These are phyloP conservation scores for Penicillium turbatum DNA, from an alignment of 495 filamentous ascomycete species.

Conservation along the genomic window DNA sequence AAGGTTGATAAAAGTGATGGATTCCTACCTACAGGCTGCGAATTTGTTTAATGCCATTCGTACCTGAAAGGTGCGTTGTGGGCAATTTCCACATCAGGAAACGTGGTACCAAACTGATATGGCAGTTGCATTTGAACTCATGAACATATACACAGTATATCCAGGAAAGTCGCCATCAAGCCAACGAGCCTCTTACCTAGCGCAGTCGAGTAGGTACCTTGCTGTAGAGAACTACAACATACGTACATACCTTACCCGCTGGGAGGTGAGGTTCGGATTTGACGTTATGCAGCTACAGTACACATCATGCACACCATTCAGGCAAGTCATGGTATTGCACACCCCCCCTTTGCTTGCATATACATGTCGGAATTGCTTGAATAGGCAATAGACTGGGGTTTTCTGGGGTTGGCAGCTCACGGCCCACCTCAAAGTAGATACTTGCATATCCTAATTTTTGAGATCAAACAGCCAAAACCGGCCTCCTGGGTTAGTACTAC, in stretches of 20 bases:
- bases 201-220: not conserved
- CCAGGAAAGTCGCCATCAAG: no score
- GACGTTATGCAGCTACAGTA: conserved; percentile 1
- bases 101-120: no score
- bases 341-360: not conserved
- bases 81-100: no score
- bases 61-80: no score
- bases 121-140: no score
- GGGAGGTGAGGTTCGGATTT: no score
- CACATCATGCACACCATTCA: conserved; percentile 1
- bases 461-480: not conserved
- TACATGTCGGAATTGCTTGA: not conserved
- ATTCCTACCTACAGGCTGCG: no score
- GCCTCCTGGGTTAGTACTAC: not conserved
- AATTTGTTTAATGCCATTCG: no score
- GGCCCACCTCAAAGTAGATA: not conserved
- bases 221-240: not conserved
- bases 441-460: not conserved
- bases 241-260: not conserved
- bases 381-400: not conserved
- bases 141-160: no score
- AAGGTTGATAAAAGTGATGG: no score
- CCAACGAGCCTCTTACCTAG: conserved; percentile 1
- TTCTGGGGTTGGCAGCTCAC: not conserved
- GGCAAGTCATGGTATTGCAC: not conserved